Percentiles rank a stretch among this genome's conserved stretches.
Conservation (phyloP, 371 early-diverging fungal genomes). For the Entomophthora muscae region DNA sequence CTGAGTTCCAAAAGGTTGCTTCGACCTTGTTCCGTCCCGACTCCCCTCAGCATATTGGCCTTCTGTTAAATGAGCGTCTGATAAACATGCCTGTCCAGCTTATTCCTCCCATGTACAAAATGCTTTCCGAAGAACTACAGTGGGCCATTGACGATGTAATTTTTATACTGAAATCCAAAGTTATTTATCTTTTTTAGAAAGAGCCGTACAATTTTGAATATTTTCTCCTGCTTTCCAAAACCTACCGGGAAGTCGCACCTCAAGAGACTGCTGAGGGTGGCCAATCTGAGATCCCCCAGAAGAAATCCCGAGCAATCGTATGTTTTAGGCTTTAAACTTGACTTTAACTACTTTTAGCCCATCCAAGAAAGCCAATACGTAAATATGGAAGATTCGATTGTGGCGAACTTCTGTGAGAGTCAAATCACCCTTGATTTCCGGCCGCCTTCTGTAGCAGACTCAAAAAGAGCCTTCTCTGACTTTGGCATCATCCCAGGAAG, state of each 20-base stretch:
- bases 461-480: slow-evolving; percentile 65
- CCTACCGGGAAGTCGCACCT: slow-evolving; percentile 63
- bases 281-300: slow-evolving; percentile 9
- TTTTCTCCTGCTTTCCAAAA: slow-evolving; percentile 63
- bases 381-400: slow-evolving; percentile 84
- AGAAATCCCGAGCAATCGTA: slow-evolving; percentile 33
- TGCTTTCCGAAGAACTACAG: slow-evolving; percentile 69
- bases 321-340: neutral
- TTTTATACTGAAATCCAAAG: neutral
- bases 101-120: slow-evolving; percentile 69
- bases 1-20: slow-evolving; percentile 31
- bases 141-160: slow-evolving; percentile 52
- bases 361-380: slow-evolving; percentile 43
- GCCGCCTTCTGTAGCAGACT: slow-evolving; percentile 38
- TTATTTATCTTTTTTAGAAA: slow-evolving; percentile 19
- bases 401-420: slow-evolving; percentile 37
- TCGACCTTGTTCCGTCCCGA: neutral
- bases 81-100: slow-evolving; percentile 93
- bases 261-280: slow-evolving; percentile 23
- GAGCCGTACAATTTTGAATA: slow-evolving; percentile 62
- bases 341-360: slow-evolving; percentile 10
- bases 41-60: neutral
- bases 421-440: slow-evolving; percentile 53
- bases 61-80: slow-evolving; percentile 68
- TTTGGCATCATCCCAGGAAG: slow-evolving; percentile 65